Conservation (phyloP, 2,329 filamentous ascomycete species). For the Cryphonectria japonica region DNA sequence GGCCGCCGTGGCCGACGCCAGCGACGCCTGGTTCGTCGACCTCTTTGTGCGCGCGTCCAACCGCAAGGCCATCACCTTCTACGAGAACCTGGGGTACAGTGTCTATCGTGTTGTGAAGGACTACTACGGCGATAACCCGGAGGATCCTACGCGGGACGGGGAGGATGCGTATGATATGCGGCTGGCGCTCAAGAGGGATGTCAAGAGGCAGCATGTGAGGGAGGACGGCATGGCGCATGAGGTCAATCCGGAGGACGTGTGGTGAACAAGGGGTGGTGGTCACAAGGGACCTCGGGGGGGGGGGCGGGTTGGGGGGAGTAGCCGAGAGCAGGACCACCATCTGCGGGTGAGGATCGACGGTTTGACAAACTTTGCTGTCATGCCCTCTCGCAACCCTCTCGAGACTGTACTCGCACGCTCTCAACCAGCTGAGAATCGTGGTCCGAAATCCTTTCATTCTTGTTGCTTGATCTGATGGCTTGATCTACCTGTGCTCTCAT, state of each 20-base stretch:
- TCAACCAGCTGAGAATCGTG: not conserved
- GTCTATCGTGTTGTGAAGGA: slow-evolving; percentile 86
- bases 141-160: slow-evolving; percentile 61
- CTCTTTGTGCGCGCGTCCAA: slow-evolving; percentile 92
- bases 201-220: slow-evolving; percentile 73
- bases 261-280: slow-evolving; percentile 50
- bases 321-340: not conserved
- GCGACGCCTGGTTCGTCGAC: slow-evolving; percentile 93
- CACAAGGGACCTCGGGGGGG: not conserved
- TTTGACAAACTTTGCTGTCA: not conserved
- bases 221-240: slow-evolving; percentile 77
- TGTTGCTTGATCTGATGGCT: not conserved
- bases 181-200: slow-evolving; percentile 84
- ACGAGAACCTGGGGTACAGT: slow-evolving; percentile 88
- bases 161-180: slow-evolving; percentile 98
- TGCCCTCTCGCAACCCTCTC: not conserved
- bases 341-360: not conserved
- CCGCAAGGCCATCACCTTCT: slow-evolving; percentile 82
- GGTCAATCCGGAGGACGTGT: slow-evolving; percentile 85
- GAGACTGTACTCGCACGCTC: not conserved
- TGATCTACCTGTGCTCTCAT: not conserved
- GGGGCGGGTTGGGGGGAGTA: not conserved
- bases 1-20: slow-evolving; percentile 79
- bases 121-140: slow-evolving; percentile 89
- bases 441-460: not conserved